phyloP scores from a whole-genome alignment of 441 rosid genomes.

The Oxalis stricta region DNA sequence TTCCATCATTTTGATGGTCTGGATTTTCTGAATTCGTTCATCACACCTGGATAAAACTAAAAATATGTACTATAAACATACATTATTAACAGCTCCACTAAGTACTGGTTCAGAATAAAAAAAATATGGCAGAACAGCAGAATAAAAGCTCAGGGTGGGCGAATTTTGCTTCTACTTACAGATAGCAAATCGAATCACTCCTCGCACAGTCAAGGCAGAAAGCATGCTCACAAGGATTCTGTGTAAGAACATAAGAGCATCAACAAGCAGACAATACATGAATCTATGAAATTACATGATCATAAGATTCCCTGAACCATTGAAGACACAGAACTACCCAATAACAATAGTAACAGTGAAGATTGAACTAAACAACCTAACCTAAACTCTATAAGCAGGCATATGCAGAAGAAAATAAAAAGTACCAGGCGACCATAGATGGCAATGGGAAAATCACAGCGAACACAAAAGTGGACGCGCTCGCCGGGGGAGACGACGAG shows the following conservation, averaged over 20 bases:
- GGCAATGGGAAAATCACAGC: conserved; percentile 92
- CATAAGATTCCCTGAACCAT: background rate
- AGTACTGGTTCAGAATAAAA: background rate
- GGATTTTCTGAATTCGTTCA: conserved; percentile 87
- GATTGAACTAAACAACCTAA: too few species aligned
- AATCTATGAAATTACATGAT: background rate
- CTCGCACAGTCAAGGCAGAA: conserved; percentile 92
- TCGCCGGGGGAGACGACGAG: conserved; percentile 93
- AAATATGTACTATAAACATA: background rate
- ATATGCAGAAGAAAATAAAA: background rate
- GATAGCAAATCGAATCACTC: conserved; percentile 87
- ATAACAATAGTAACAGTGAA: background rate
- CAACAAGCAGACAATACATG: conserved; percentile 1
- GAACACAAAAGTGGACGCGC: conserved; percentile 91
- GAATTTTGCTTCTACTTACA: conserved; percentile 45
- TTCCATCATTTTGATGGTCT: conserved; percentile 89
- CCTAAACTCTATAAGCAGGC: background rate
- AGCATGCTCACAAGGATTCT: conserved; percentile 93
- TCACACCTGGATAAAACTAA: conserved; percentile 43
- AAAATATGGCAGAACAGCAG: background rate
- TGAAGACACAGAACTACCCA: background rate
- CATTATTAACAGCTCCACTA: background rate
- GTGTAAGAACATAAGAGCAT: conserved; percentile 17
- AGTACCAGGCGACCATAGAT: conserved; percentile 83
- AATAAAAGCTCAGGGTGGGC: conserved; percentile 1